Evolutionary conservation across 1,139 yeast species (phyloP), one percentile per base, ranked within the genome.

Genomic region (Pichia sp.): DNA sequence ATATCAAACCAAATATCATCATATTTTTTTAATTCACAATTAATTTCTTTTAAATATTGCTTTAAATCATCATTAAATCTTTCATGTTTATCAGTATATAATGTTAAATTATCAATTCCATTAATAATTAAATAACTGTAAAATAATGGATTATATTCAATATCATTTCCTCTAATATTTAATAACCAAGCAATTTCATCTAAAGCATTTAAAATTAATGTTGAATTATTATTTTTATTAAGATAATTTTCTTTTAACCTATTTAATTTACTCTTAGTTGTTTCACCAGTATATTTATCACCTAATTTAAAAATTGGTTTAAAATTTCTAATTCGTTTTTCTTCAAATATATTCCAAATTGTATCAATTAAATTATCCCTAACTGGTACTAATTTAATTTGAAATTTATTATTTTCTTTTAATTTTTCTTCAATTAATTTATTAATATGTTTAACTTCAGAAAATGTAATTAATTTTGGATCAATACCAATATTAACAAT

Each of bases 121-220:
- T 78, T 75, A 26, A 89, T 70, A 25, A 88, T 71, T 52, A 88
- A 73, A 63, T 86, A 92, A 43, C 94, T 74, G 69, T 79, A 89
- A 65, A 94, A 94, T 18, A 94, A 92, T 2, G 99, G 98, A 63
- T 90, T 92, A 67, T 73, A 94, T 39, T 81, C 85, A 55, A 92
- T 87, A 64, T 86, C 95, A 52, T 69, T 72, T 26, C 97, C 97
- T 58, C 97, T 77, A 56, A 92, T 72, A 62, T 92, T 92, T 63
- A 89, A 76, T 49, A 89, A 69, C 97, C 97, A 90, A 7, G 97
- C 95, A 53, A 90, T 78, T 62, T 92, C 96, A 68, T 92, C 98
- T 53, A 88, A 70, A 0, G 96, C 86, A 41, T 83, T 75, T 7
- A 88, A 72, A 6, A 86, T 77, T 54, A 87, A 34, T 0, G 61